Percentiles rank a stretch among this genome's conserved stretches.
Evolutionary conservation across 106 monocot species (phyloP).

Genomic region (Dioscorea zingiberensis): DNA sequence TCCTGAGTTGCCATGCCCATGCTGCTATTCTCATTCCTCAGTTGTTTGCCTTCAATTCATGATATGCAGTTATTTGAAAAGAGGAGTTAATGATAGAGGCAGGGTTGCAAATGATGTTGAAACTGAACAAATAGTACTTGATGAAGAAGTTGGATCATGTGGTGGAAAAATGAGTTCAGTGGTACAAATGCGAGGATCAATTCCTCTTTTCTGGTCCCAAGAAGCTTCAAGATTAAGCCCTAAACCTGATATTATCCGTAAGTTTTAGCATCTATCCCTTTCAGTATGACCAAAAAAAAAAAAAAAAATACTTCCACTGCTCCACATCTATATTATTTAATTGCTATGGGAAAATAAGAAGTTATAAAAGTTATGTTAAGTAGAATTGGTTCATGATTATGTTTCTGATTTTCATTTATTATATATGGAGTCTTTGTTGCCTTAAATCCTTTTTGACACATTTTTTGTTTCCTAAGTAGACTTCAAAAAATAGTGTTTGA

Average conservation of each 20-base stretch:
- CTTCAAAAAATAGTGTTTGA: neutral
- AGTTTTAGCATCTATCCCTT: slow-evolving; percentile 2
- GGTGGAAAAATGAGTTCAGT: slow-evolving; percentile 93
- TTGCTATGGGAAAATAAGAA: no score
- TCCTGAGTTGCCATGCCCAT: no score
- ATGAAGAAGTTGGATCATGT: slow-evolving; percentile 77
- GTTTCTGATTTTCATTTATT: no score
- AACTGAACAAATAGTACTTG: slow-evolving; percentile 94
- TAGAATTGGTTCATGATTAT: no score
- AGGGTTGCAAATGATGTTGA: slow-evolving; percentile 99
- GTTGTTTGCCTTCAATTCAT: neutral
- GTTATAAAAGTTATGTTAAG: no score
- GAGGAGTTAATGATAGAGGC: slow-evolving; percentile 95
- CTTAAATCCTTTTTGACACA: no score
- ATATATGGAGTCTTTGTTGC: neutral
- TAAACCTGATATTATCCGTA: slow-evolving; percentile 98
- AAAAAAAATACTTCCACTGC: neutral
- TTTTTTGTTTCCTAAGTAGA: neutral
- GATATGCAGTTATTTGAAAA: slow-evolving; percentile 77
- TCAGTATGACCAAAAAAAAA: neutral
- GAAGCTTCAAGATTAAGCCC: slow-evolving; percentile 98
- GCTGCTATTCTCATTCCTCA: neutral
- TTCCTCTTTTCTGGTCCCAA: slow-evolving; percentile 99
- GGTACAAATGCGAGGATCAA: slow-evolving; percentile 97
- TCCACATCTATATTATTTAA: no score